phyloP scores from a whole-genome alignment of 2,329 filamentous ascomycete genomes.

The Alternaria panax region DNA sequence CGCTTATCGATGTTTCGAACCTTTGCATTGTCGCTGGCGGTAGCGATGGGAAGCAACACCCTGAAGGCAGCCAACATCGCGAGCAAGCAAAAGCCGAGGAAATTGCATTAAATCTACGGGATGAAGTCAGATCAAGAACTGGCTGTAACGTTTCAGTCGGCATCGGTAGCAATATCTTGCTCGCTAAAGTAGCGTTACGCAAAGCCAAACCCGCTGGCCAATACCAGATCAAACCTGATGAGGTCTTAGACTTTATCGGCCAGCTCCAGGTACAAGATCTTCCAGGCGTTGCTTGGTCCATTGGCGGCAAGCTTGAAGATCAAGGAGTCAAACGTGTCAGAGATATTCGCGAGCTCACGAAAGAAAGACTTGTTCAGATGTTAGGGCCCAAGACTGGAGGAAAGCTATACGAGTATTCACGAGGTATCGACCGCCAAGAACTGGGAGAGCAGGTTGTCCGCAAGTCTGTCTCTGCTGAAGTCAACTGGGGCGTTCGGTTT shows the following conservation, averaged over 20 bases:
- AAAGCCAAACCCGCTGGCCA: conserved; percentile 96
- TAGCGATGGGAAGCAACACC: conserved; percentile 69
- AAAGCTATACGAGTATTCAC: conserved; percentile 87
- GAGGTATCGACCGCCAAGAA: conserved; percentile 84
- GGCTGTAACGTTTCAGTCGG: conserved; percentile 90
- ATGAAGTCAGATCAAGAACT: conserved; percentile 75
- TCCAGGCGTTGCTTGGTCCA: conserved; percentile 91
- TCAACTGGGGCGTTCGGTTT: conserved; percentile 98
- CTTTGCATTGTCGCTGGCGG: conserved; percentile 71
- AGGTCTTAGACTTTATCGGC: conserved; percentile 78
- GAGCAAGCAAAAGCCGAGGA: conserved; percentile 82
- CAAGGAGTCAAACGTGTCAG: conserved; percentile 82
- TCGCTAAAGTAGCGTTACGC: conserved; percentile 88
- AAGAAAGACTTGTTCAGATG: conserved; percentile 74
- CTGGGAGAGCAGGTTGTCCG: conserved; percentile 85
- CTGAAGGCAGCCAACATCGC: conserved; percentile 73
- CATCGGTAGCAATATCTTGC: conserved; percentile 87
- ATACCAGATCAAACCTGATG: conserved; percentile 83
- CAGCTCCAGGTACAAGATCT: conserved; percentile 80
- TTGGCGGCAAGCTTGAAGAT: conserved; percentile 86
- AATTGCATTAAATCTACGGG: conserved; percentile 72
- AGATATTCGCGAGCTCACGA: conserved; percentile 79
- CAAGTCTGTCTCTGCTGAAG: conserved; percentile 95
- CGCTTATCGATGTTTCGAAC: conserved; percentile 81
- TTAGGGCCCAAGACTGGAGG: conserved; percentile 93